Evolutionary conservation across 2,329 filamentous ascomycete genomes (phyloP), one percentile per base, ranked within the genome.

Genomic region (Apiospora saccharicola): DNA sequence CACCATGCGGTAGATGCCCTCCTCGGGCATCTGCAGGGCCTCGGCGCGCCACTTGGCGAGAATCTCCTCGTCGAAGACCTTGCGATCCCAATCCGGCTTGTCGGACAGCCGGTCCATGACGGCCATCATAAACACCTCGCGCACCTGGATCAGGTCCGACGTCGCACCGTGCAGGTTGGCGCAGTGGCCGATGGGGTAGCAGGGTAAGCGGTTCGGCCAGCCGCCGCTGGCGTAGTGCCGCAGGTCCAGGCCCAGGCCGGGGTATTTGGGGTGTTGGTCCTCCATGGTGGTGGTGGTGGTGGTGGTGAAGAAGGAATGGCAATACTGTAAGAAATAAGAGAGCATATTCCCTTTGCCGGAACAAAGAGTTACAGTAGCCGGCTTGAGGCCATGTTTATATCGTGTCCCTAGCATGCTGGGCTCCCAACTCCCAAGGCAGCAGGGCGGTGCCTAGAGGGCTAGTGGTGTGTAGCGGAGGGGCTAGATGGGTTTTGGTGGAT

Each of bases 111-210:
- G 34, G 30, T 64, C 57, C 57, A 64, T 64, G 6, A 71, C 61
- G 67, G 81, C 79, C 75, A 84, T 76, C 80, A 84, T 83, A 43
- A 77, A 77, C 4, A 81, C 72, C 74, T 84, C 82, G 22, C 81
- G 81, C 13, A 80, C 72, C 12, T 68, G 74, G n/a, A 80, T 68
- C 46, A 75, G 53, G 1, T 71, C 53, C 22, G 71, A 72, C 4
- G 30, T 30, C 22, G 53, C 37, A 14, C 68, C 68, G 2, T 37
- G 37, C 13, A 19, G 34, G 24, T 34, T 26, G 8, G 10, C 43
- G 46, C 37, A 57, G 43, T 53, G 41, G 13, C 68, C 71, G 6
- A 67, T 26, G 7, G 53, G 64, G 70, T 74, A 76, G 30, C 16
- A 37, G 57, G 30, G 16, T 14, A 37, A 22, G 1, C 13, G 22